Percentiles rank a stretch among this genome's conserved stretches.
These are phyloP conservation scores for Malus hybrid DNA, from an alignment of 331 rosid genomes.

Conservation along the genomic window DNA sequence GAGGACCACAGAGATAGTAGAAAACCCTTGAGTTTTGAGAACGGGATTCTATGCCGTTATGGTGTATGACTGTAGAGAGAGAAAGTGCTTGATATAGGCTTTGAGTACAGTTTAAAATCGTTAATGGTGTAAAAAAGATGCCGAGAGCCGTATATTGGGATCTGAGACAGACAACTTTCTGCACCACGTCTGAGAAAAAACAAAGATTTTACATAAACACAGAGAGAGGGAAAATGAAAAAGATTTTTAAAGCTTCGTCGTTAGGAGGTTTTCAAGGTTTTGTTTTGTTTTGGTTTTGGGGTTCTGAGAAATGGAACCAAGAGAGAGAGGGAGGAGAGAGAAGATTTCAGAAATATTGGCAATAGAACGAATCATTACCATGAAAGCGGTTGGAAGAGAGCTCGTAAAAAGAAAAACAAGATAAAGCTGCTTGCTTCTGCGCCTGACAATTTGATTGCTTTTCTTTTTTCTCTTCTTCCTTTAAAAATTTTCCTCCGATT, in stretches of 20 bases:
- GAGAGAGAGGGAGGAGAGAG: neutral
- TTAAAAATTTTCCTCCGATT: neutral
- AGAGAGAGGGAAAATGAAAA: constrained; percentile 8
- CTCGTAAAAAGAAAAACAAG: constrained; percentile 38
- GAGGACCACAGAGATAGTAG: neutral
- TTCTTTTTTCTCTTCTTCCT: neutral
- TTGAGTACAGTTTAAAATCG: constrained; percentile 17
- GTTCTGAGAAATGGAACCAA: neutral
- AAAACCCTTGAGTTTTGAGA: neutral
- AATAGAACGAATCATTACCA: constrained; percentile 53
- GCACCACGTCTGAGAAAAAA: constrained; percentile 47
- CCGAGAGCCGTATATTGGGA: constrained; percentile 53
- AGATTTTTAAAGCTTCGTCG: neutral
- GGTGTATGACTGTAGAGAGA: neutral
- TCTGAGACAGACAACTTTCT: constrained; percentile 78
- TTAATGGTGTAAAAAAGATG: constrained; percentile 17
- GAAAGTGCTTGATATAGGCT: neutral
- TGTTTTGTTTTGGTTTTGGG: constrained; percentile 1
- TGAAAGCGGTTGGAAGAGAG: constrained; percentile 58
- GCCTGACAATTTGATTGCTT: constrained; percentile 25
- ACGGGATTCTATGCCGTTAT: neutral
- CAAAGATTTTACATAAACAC: constrained; percentile 60
- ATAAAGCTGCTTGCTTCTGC: constrained; percentile 43
- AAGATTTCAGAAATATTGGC: neutral
- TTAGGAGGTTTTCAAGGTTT: constrained; percentile 10